Base-by-base conservation (phyloP, 139 green algal species). In the Chlamydomonas sphaeroides region DNA sequence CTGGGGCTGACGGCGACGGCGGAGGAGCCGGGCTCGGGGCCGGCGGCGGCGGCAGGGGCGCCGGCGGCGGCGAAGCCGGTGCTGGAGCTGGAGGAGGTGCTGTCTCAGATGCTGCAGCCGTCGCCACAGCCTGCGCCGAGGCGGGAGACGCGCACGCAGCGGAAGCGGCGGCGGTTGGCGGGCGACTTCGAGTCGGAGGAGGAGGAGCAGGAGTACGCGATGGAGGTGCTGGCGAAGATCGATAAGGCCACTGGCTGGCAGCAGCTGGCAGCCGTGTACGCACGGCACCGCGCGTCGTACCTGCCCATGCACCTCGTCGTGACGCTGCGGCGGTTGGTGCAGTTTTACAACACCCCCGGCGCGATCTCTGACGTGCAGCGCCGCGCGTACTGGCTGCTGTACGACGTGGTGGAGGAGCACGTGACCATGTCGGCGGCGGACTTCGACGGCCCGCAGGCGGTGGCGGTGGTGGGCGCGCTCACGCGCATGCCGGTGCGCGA, bases 391-490 rank as follows among this genome's bases (percentile, higher is more conserved):
- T 30, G 38, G n/a, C 28, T 20, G 21, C 30, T 83, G 62, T 83
- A 63, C 63, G 63, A 65, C 5, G 36, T 15, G 45, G 15, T 83
- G 10, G 2, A 41, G 28, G 20, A 68, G 62, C 63, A 39, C 10
- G 28, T 65, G 26, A 7, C 26, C 4, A 53, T 53, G 17, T 28
- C 33, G 0, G 76, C 76, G n/a, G 33, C 76, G 11, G 59, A 69
- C 63, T 28, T 83, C 36, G 26, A 62, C 35, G 76, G 76, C 21
- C 25, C 15, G 18, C 42, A 83, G 45, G 62, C 59, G 8, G 76
- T 71, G 59, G 35, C 14, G 59, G 59, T 70, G 39, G 59, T 70
- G 30, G 36, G 3, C 14, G 74, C 74, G 0, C 20, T 80, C 17
- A 21, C 20, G 26, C 2, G 8, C 2, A 5, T 70, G 59, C 74